Evolutionary conservation across 768 basidiomycete species (phyloP), one percentile per base, ranked within the genome.

Genomic region (Pisolithus marmoratus): DNA sequence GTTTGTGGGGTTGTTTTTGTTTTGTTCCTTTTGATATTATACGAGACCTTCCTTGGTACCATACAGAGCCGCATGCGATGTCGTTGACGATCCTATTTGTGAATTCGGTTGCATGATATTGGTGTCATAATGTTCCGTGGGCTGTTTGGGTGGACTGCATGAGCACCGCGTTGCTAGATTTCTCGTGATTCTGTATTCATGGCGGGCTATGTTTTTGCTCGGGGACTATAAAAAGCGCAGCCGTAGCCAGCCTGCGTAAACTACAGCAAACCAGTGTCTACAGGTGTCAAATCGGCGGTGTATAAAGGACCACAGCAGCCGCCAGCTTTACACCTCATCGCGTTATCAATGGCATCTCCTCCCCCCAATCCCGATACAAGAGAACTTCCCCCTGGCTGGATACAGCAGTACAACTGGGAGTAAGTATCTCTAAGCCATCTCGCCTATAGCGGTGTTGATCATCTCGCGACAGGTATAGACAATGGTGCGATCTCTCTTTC

Each of bases 301-400:
- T 34, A 40, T 31, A 40, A 43, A 15, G 64, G 68, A 9, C 29
- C n/a, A 2, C 6, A 9, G 4, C 6, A 29, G 29, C 5, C 40
- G 12, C 26, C 38, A 29, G 27, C 46, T 8, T n/a, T 19, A 43
- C 51, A 46, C 34, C 29, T 51, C 14, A 48, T 50, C 40, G 38
- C 45, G 55, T 52, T 54, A 46, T 49, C 52, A 46, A 78, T 81
- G 65, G 63, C 74, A 49, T 67, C 72, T 51, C 75, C 77, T 51
- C 73, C 79, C 41, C 66, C 70, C 45, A 69, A 68, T 64, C 77
- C 77, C n/a, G 87, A 89, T 62, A 63, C 67, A 12, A 77, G 87
- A 49, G 69, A 72, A 4, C 74, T 89, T 1, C 87, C 87, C 9
- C 69, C 69, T 1, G 87, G 87, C 37, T 90, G 86, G 86, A 71